Conservation (phyloP, 495 filamentous ascomycete genomes). For the Daldinia bambusicola region DNA sequence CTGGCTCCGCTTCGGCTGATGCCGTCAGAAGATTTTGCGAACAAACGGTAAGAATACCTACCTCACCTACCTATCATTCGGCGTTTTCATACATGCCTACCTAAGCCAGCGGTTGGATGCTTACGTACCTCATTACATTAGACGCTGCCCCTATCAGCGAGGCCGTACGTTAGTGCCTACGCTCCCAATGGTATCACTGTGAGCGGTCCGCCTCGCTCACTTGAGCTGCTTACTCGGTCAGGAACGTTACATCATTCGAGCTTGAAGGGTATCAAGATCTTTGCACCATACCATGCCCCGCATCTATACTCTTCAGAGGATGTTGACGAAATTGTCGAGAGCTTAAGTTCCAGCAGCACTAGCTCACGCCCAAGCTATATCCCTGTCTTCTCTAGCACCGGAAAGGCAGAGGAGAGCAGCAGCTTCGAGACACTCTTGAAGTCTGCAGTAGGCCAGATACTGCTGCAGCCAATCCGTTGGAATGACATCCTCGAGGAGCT, state of each 20-base stretch:
- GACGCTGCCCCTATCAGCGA: slow-evolving; percentile 32
- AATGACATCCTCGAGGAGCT: slow-evolving; percentile 17
- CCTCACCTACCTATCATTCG: neutral
- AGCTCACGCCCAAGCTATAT: neutral
- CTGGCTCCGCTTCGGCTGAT: slow-evolving; percentile 29
- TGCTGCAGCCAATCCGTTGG: slow-evolving; percentile 27
- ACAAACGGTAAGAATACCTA: slow-evolving; percentile 10
- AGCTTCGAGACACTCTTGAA: slow-evolving; percentile 9
- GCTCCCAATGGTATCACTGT: slow-evolving; percentile 39
- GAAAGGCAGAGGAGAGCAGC: neutral
- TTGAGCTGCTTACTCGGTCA: slow-evolving; percentile 19
- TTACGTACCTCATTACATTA: neutral
- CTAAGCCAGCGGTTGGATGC: neutral
- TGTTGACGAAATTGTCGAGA: slow-evolving; percentile 22
- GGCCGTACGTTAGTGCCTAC: slow-evolving; percentile 44
- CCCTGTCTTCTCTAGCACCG: slow-evolving; percentile 14
- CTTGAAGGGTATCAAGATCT: slow-evolving; percentile 28
- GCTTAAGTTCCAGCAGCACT: neutral
- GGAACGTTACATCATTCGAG: neutral
- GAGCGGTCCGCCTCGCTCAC: slow-evolving; percentile 41
- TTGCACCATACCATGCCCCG: slow-evolving; percentile 46
- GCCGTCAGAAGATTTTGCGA: slow-evolving; percentile 32
- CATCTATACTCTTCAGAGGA: slow-evolving; percentile 46
- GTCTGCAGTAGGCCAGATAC: slow-evolving; percentile 16
- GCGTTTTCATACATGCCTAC: too few species aligned